phyloP scores from a whole-genome alignment of 495 filamentous ascomycete genomes.

The Aspergillus affinis region DNA sequence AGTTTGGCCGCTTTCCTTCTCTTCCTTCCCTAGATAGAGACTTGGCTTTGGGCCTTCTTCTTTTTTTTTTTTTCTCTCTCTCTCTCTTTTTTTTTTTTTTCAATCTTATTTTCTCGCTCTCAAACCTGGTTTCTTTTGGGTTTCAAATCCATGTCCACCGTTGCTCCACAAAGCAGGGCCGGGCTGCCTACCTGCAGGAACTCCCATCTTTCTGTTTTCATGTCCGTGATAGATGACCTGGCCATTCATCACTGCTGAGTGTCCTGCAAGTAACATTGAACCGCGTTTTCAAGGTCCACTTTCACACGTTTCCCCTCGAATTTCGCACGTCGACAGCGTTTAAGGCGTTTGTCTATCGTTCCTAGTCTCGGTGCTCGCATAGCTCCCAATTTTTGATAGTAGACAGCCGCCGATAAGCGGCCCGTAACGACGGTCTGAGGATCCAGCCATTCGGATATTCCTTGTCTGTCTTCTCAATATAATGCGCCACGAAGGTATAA shows the following conservation, averaged over 20 bases:
- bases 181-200: not conserved
- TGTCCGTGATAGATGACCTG: not conserved
- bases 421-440: slow-evolving; percentile 6
- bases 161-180: not conserved
- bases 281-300: slow-evolving; percentile 16
- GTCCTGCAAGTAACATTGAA: slow-evolving; percentile 7
- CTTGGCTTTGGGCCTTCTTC: not conserved
- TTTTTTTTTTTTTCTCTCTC: slow-evolving; percentile 5
- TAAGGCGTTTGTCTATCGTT: slow-evolving; percentile 40
- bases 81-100: slow-evolving; percentile 2
- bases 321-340: slow-evolving; percentile 30
- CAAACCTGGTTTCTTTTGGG: not conserved
- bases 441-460: slow-evolving; percentile 5
- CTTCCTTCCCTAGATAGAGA: slow-evolving; percentile 4
- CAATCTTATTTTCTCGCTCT: not conserved
- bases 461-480: slow-evolving; percentile 5
- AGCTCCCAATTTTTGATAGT: slow-evolving; percentile 1
- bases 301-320: slow-evolving; percentile 9
- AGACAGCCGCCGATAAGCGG: slow-evolving; percentile 20
- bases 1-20: not conserved
- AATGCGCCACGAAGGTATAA: slow-evolving; percentile 3
- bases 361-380: slow-evolving; percentile 3
- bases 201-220: not conserved
- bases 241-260: not conserved
- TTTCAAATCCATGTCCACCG: not conserved